Percentiles rank a stretch among this genome's conserved stretches.
phyloP scores from a whole-genome alignment of 768 basidiomycete species.

The Russula foetens region DNA sequence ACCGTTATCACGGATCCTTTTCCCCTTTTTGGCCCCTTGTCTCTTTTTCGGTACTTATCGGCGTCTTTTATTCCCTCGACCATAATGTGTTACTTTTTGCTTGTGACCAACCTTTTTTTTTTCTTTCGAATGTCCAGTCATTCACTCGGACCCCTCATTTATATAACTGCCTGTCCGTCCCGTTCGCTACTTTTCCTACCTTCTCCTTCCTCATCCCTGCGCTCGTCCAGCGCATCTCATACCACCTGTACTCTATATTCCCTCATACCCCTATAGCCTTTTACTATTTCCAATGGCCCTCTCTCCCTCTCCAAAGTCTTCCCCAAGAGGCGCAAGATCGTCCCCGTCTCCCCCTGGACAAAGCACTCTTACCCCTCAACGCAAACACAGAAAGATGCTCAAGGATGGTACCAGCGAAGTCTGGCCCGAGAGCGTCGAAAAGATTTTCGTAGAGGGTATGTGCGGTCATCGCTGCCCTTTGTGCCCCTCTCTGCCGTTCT shows the following conservation, averaged over 20 bases:
- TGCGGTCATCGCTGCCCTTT: constrained; percentile 21
- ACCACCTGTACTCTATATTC: neutral
- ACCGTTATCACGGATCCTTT: constrained; percentile 24
- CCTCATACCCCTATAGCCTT: constrained; percentile 12
- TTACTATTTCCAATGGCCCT: constrained; percentile 17
- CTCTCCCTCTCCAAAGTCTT: constrained; percentile 25
- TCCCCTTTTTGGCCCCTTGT: constrained; percentile 19
- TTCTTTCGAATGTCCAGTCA: constrained; percentile 24
- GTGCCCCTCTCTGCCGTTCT: neutral
- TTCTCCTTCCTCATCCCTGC: neutral
- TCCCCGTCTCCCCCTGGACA: constrained; percentile 23
- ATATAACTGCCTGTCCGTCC: constrained; percentile 19
- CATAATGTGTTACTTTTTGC: neutral
- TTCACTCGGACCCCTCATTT: constrained; percentile 5
- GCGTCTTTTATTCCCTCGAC: constrained; percentile 22
- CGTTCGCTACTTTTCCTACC: constrained; percentile 11
- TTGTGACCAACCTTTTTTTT: constrained; percentile 23
- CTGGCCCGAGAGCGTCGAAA: constrained; percentile 75
- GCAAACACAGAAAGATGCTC: constrained; percentile 78
- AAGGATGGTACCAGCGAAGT: constrained; percentile 75
- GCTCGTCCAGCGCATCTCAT: neutral
- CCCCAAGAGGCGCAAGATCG: constrained; percentile 15
- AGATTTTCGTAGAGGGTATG: constrained; percentile 74
- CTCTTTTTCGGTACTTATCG: constrained; percentile 23
- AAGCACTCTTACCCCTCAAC: constrained; percentile 55